Percentiles rank a stretch among this genome's conserved stretches.
phyloP scores from a whole-genome alignment of 768 basidiomycete genomes.

The Pleurotus tuoliensis region DNA sequence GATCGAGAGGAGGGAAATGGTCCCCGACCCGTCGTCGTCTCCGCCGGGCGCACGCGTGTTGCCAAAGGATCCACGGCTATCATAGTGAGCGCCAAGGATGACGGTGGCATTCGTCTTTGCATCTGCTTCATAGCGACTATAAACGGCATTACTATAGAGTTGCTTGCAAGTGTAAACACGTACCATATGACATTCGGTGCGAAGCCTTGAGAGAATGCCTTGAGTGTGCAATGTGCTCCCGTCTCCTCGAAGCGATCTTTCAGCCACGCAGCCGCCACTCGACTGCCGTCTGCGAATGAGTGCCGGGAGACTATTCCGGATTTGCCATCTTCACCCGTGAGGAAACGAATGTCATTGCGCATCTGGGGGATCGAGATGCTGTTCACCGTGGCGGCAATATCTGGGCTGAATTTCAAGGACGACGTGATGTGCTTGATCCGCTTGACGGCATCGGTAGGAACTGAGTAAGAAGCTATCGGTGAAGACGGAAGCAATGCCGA shows the following conservation, averaged over 20 bases:
- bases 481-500: conserved; percentile 53
- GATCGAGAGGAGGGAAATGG: conserved; percentile 72
- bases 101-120: conserved; percentile 59
- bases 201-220: conserved; percentile 66
- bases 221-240: conserved; percentile 71
- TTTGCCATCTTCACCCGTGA: conserved; percentile 78
- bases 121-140: conserved; percentile 55
- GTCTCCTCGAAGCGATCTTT: conserved; percentile 67
- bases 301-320: conserved; percentile 79
- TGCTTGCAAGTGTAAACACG: conserved; percentile 10
- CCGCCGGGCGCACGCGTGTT: conserved; percentile 57
- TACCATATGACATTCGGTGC: conserved; percentile 89
- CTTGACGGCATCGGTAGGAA: conserved; percentile 50
- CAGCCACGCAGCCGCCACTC: conserved; percentile 69
- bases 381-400: conserved; percentile 62
- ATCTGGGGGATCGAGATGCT: conserved; percentile 67
- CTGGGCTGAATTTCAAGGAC: conserved; percentile 62
- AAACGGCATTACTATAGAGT: no score
- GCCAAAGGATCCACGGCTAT: conserved; percentile 88
- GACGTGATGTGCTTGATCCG: conserved; percentile 56
- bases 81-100: conserved; percentile 84
- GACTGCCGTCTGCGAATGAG: conserved; percentile 69
- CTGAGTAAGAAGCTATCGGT: conserved; percentile 49
- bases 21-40: conserved; percentile 54
- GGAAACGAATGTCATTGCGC: conserved; percentile 67